These are phyloP conservation scores for Trichoderma semiorbis DNA, from an alignment of 2,329 filamentous ascomycete species.

Conservation along the genomic window DNA sequence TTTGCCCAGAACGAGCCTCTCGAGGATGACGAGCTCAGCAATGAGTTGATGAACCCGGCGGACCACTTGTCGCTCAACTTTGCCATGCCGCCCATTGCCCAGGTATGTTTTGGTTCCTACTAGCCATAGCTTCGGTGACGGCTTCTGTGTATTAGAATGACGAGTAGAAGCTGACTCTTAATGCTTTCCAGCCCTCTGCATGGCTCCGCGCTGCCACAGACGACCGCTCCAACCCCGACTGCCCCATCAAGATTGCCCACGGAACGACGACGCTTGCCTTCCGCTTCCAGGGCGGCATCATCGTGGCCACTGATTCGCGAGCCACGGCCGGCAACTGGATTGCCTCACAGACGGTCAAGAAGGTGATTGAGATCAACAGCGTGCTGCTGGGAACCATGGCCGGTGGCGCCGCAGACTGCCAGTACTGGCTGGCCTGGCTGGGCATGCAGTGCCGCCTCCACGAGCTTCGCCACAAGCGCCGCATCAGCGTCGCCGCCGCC, in stretches of 20 bases:
- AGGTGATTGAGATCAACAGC: slow-evolving; percentile 98
- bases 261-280: slow-evolving; percentile 97
- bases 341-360: slow-evolving; percentile 98
- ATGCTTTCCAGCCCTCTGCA: slow-evolving; percentile 66
- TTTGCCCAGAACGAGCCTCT: slow-evolving; percentile 69
- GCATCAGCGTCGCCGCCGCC: slow-evolving; percentile 94
- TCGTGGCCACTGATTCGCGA: slow-evolving; percentile 95
- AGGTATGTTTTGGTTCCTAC: slow-evolving; percentile 54
- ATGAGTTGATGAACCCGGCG: slow-evolving; percentile 68
- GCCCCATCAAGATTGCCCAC: slow-evolving; percentile 99
- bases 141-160: neutral
- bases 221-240: slow-evolving; percentile 93
- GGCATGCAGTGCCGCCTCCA: slow-evolving; percentile 99
- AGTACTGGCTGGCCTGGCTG: slow-evolving; percentile 99
- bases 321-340: slow-evolving; percentile 99
- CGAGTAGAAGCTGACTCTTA: neutral
- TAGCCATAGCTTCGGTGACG: neutral
- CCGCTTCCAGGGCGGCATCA: slow-evolving; percentile 96
- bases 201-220: slow-evolving; percentile 97
- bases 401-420: slow-evolving; percentile 96
- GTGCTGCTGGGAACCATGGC: slow-evolving; percentile 96
- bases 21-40: slow-evolving; percentile 63
- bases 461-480: slow-evolving; percentile 98
- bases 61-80: slow-evolving; percentile 88
- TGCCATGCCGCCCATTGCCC: slow-evolving; percentile 86